phyloP scores from a whole-genome alignment of 495 filamentous ascomycete genomes.

The Lasiosphaeria hispida region DNA sequence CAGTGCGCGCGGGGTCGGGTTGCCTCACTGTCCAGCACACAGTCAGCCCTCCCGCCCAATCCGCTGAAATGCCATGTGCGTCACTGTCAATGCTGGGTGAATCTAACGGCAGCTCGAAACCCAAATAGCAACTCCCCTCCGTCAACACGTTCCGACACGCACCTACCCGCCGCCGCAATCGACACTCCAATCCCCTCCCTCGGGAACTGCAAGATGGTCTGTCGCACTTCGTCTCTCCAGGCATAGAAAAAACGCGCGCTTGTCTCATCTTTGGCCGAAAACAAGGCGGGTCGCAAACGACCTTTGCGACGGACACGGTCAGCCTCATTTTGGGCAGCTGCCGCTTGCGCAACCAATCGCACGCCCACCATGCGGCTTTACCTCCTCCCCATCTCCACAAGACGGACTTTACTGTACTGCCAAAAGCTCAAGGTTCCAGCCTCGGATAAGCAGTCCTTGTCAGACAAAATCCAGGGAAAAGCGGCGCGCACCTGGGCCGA shows the following conservation, averaged over 20 bases:
- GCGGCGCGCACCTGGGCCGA: slow-evolving; percentile 72
- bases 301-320: neutral
- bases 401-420: slow-evolving; percentile 89
- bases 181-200: neutral
- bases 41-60: neutral
- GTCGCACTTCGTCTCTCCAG: neutral
- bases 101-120: neutral
- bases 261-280: neutral
- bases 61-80: slow-evolving; percentile 6
- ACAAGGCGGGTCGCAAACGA: no score
- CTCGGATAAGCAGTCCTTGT: slow-evolving; percentile 47
- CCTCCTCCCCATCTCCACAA: slow-evolving; percentile 89
- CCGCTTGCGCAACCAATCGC: no score
- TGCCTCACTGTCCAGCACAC: slow-evolving; percentile 4
- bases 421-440: slow-evolving; percentile 59
- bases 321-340: no score
- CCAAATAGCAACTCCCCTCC: neutral
- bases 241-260: neutral
- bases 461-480: slow-evolving; percentile 65
- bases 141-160: neutral
- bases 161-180: neutral
- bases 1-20: slow-evolving; percentile 8
- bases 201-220: neutral
- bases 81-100: neutral
- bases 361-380: slow-evolving; percentile 79